These are phyloP conservation scores for Pezizomycotina sp. DNA, from an alignment of 2,329 filamentous ascomycete genomes.

Conservation along the genomic window DNA sequence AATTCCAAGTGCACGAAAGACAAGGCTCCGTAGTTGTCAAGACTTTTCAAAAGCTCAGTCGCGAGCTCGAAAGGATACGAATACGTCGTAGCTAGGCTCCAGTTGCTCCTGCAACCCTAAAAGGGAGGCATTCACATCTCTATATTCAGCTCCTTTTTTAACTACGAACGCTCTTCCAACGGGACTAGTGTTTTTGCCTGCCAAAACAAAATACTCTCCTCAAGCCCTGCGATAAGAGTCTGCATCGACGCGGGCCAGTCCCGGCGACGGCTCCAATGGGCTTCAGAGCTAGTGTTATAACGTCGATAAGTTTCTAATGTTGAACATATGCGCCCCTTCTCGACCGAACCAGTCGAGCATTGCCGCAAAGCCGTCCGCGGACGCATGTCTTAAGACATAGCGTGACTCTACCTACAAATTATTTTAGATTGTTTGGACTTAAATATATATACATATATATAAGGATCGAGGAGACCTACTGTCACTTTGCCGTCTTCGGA, in stretches of 20 bases:
- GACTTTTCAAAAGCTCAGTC: conserved; percentile 10
- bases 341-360: conserved; percentile 23
- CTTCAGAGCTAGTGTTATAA: conserved; percentile 9
- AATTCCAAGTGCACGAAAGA: conserved; percentile 50
- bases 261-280: no score
- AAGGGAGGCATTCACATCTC: conserved; percentile 20
- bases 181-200: conserved; percentile 18
- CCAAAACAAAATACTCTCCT: conserved; percentile 17
- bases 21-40: conserved; percentile 4
- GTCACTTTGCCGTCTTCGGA: conserved; percentile 15
- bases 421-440: background rate
- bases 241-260: no score
- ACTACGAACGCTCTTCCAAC: conserved; percentile 16
- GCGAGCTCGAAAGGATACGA: conserved; percentile 22
- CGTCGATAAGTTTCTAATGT: conserved; percentile 21
- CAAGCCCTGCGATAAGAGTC: conserved; percentile 21
- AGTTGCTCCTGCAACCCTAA: conserved; percentile 22
- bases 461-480: background rate
- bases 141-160: conserved; percentile 1
- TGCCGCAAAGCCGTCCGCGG: conserved; percentile 17
- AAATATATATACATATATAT: background rate
- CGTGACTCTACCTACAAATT: conserved; percentile 8
- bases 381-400: conserved; percentile 10
- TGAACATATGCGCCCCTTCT: conserved; percentile 22
- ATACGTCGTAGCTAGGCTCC: conserved; percentile 19